Base-by-base conservation (phyloP, 768 basidiomycete genomes). In the Termitomyces sp. region DNA sequence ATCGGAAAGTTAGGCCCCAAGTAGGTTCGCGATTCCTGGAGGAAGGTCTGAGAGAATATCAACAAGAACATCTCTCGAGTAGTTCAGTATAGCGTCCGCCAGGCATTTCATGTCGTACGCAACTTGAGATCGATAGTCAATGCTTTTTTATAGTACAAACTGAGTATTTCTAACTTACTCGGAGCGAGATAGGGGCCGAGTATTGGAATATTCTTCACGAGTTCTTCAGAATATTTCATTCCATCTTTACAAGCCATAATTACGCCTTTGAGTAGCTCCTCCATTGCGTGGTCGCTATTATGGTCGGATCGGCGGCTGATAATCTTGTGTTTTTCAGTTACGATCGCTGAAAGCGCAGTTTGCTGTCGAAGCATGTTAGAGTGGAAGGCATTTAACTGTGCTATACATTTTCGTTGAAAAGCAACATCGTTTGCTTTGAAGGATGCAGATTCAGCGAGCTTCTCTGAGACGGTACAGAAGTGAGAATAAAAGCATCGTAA, bases 61-160 rank as follows among this genome's bases (percentile, higher is more conserved):
- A 63, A 87, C 86, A 16, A 75, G 70, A 16, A 81, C 34, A 63
- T 84, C 76, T 67, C 85, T 82, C 2, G 73, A 64, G 6, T 67
- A 66, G 63, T 88, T 73, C 42, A 88, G 69, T 30, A 82, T 54
- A 4, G 71, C 71, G 62, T 85, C 84, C 34, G 87, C 53, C 27
- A 82, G 59, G 65, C 88, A 88, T 67, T 89, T 88, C 68, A 86
- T 66, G 11, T 82, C 71, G 60, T 83, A 82, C 9, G 86, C 72
- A 61, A 82, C 87, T 89, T 52, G 1, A 44, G 16, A 45, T 27
- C 24, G 33, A 57, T 39, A 15, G 48, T 39, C 18, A 47, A 49
- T 6, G 30, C 5, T 49, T 22, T n/a, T 20, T 30, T 13, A 20
- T 9, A 30, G 59, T 45, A 39, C 55, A 55, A 51, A 57, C 15